Conservation (phyloP, 257 asterid genomes). For the Apocynum venetum region DNA sequence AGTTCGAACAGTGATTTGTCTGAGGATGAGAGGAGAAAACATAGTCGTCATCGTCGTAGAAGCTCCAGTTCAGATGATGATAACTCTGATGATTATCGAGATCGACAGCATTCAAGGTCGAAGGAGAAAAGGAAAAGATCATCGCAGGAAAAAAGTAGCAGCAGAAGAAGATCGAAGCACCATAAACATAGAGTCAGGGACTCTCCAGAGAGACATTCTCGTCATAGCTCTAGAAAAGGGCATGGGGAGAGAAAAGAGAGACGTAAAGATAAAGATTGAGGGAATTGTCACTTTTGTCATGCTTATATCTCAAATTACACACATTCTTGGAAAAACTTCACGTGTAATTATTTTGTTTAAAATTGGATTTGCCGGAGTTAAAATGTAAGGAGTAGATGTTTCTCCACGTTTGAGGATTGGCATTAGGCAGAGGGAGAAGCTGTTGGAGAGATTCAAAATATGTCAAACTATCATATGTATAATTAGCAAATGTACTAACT, state of each 20-base stretch:
- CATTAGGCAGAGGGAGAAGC: neutral
- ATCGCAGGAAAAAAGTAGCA: constrained; percentile 50
- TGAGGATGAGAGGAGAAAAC: constrained; percentile 58
- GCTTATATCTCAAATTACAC: neutral
- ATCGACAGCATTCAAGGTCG: constrained; percentile 38
- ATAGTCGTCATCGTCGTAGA: constrained; percentile 36
- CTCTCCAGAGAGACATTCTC: constrained; percentile 52
- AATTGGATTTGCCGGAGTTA: neutral
- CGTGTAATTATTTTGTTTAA: too few relatives aligned
- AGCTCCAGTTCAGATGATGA: constrained; percentile 34
- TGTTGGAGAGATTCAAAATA: neutral
- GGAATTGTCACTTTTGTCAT: neutral
- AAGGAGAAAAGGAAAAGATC: constrained; percentile 47
- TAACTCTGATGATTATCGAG: constrained; percentile 41
- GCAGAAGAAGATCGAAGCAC: constrained; percentile 67
- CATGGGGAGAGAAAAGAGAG: constrained; percentile 42
- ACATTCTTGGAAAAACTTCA: neutral
- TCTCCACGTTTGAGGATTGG: neutral
- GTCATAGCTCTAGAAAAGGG: constrained; percentile 46
- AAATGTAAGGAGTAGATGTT: neutral
- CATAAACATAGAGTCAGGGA: constrained; percentile 56
- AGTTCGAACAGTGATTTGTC: constrained; percentile 42
- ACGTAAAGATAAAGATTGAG: constrained; percentile 35
- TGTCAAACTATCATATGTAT: neutral
- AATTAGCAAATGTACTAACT: neutral